These are phyloP conservation scores for Cystobasidium pallidum DNA, from an alignment of 1,284 basidiomycete genomes.

Conservation along the genomic window DNA sequence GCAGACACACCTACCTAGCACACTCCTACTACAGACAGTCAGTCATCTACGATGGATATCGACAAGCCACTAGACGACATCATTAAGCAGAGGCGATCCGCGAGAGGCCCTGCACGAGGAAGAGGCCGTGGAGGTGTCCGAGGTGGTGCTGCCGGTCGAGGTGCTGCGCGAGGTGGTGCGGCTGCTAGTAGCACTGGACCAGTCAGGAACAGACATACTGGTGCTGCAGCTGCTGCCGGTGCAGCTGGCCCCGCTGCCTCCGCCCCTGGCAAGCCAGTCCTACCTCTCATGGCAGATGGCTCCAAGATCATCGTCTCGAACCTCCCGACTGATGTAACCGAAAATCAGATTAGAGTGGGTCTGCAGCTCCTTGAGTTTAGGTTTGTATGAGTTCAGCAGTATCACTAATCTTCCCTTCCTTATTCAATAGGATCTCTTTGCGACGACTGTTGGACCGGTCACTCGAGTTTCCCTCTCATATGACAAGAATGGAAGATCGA, in stretches of 20 bases:
- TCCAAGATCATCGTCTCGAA: conserved; percentile 97
- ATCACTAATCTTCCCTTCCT: not conserved
- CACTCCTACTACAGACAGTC: not conserved
- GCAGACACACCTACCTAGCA: not conserved
- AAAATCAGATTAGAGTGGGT: conserved; percentile 84
- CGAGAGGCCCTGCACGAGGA: conserved; percentile 43
- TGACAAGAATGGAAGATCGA: conserved; percentile 81
- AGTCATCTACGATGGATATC: conserved; percentile 57
- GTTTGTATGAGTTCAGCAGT: not conserved
- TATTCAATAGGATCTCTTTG: conserved; percentile 87
- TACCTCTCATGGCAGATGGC: conserved; percentile 59
- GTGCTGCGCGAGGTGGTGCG: conserved; percentile 45
- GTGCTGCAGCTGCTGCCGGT: conserved; percentile 62
- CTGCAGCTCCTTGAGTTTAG: not conserved
- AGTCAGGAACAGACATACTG: conserved; percentile 38
- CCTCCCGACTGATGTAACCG: conserved; percentile 91
- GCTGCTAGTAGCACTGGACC: conserved; percentile 62
- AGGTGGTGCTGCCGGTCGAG: conserved; percentile 53
- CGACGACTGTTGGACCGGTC: conserved; percentile 84
- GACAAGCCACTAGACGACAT: conserved; percentile 92
- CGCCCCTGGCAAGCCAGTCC: conserved; percentile 55
- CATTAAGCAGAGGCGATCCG: conserved; percentile 48
- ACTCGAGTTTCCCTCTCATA: conserved; percentile 82
- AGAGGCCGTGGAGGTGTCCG: conserved; percentile 15
- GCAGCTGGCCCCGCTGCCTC: conserved; percentile 57